Conservation (phyloP, 2,329 filamentous ascomycete genomes). For the Arthrobotrys musiformis region DNA sequence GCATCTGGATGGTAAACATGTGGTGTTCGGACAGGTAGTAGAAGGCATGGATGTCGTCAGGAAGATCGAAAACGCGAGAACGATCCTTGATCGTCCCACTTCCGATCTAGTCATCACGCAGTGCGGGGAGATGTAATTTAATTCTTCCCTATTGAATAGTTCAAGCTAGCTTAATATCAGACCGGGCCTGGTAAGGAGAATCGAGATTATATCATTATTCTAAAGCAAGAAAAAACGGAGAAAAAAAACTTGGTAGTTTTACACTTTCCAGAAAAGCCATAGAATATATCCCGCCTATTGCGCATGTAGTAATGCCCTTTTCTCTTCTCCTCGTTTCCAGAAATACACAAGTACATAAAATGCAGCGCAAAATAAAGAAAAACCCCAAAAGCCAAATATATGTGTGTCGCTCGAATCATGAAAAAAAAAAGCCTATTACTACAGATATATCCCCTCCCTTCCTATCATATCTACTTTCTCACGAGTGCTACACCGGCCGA, state of each 20-base stretch:
- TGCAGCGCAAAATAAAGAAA: slow-evolving; percentile 2
- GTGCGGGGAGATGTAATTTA: slow-evolving; percentile 86
- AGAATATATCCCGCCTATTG: neutral
- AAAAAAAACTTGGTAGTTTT: slow-evolving; percentile 36
- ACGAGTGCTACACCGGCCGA: slow-evolving; percentile 88
- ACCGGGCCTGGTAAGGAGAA: neutral
- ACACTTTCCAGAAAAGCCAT: slow-evolving; percentile 38
- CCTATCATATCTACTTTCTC: slow-evolving; percentile 63
- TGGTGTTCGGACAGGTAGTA: slow-evolving; percentile 90
- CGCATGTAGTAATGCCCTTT: neutral
- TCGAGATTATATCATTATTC: slow-evolving; percentile 46
- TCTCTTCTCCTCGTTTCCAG: neutral
- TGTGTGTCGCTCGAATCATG: slow-evolving; percentile 36
- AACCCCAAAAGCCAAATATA: slow-evolving; percentile 27
- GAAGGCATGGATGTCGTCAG: slow-evolving; percentile 89
- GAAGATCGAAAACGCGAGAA: slow-evolving; percentile 93
- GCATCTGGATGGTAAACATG: slow-evolving; percentile 91
- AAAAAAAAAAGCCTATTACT: slow-evolving; percentile 46
- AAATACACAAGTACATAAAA: slow-evolving; percentile 10
- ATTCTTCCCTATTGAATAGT: neutral
- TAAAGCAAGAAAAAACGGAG: slow-evolving; percentile 23
- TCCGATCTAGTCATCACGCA: slow-evolving; percentile 84
- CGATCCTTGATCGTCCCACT: slow-evolving; percentile 83
- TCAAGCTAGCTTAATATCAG: neutral
- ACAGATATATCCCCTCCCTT: slow-evolving; percentile 22